phyloP scores from a whole-genome alignment of 768 basidiomycete genomes.

The Hericium alpestre region DNA sequence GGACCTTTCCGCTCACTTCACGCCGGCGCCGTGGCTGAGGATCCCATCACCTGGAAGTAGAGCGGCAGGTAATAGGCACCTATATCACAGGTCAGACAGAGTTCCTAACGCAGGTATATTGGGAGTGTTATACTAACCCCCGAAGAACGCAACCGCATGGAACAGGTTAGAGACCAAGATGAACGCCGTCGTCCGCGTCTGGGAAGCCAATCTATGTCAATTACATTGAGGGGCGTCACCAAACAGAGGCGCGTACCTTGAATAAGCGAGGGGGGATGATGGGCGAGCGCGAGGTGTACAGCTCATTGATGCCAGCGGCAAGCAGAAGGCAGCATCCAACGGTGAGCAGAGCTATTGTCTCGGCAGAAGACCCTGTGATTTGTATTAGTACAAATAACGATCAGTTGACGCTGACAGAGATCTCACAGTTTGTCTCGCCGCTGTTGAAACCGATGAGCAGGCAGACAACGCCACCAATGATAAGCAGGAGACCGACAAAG shows the following conservation, averaged over 20 bases:
- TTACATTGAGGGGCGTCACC: background rate
- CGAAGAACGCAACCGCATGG: constrained; percentile 57
- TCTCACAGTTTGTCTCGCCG: constrained; percentile 56
- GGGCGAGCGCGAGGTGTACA: constrained; percentile 50
- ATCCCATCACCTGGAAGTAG: constrained; percentile 70
- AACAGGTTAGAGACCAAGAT: constrained; percentile 48
- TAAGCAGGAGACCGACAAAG: constrained; percentile 53
- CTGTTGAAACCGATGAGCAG: constrained; percentile 66
- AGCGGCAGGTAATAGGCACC: constrained; percentile 62
- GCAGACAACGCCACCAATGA: constrained; percentile 56
- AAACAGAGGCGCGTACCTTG: constrained; percentile 30
- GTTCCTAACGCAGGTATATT: background rate
- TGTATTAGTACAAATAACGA: background rate
- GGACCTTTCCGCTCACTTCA: constrained; percentile 31
- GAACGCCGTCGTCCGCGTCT: constrained; percentile 63
- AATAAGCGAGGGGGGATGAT: constrained; percentile 71
- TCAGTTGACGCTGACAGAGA: too few species aligned
- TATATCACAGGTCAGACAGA: constrained; percentile 7
- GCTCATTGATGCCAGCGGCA: constrained; percentile 45
- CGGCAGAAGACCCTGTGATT: constrained; percentile 41
- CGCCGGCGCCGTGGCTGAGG: constrained; percentile 64
- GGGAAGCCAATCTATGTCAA: background rate
- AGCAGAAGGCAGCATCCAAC: constrained; percentile 48
- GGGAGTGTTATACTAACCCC: constrained; percentile 21
- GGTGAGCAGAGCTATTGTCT: constrained; percentile 53